These are phyloP conservation scores for Mortierella alpina DNA, from an alignment of 192 early-diverging fungal species.

Conservation along the genomic window DNA sequence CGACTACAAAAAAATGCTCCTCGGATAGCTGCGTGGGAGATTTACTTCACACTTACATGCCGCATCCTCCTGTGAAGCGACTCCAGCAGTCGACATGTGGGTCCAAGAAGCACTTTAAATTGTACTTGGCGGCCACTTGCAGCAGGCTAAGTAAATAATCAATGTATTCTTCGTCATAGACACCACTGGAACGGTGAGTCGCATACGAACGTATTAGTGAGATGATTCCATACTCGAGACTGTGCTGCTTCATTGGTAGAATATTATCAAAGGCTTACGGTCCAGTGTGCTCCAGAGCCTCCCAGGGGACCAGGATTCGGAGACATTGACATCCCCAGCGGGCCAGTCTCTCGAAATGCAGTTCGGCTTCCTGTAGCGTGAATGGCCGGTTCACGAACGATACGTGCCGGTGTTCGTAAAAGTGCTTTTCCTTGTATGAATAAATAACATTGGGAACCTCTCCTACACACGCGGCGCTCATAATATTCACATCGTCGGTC, in stretches of 20 bases:
- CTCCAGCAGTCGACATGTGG: conserved; percentile 68
- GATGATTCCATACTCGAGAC: neutral
- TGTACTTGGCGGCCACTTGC: conserved; percentile 54
- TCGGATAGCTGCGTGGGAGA: neutral
- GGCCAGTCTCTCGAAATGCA: conserved; percentile 72
- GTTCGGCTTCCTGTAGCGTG: conserved; percentile 72
- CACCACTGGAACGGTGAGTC: conserved; percentile 46
- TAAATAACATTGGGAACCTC: conserved; percentile 37
- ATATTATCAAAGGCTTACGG: conserved; percentile 53
- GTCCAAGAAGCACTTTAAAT: conserved; percentile 64
- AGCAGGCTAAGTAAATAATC: conserved; percentile 63
- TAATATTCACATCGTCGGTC: neutral
- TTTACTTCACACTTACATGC: conserved; percentile 28
- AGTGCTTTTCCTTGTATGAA: conserved; percentile 55
- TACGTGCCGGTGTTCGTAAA: conserved; percentile 65
- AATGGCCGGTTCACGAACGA: conserved; percentile 83
- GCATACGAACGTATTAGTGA: neutral
- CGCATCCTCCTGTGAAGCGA: conserved; percentile 50
- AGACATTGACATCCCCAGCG: conserved; percentile 80
- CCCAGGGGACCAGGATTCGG: conserved; percentile 79
- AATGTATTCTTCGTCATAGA: conserved; percentile 66
- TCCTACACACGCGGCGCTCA: neutral
- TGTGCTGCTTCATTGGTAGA: neutral
- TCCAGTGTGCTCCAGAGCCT: conserved; percentile 73
- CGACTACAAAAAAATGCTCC: conserved; percentile 12